A percentile compares a stretch with the other conserved stretches of the same genome.
These are phyloP conservation scores for Nitzschia sp. DNA, from an alignment of 108 stramenopile genomes.

Conservation along the genomic window DNA sequence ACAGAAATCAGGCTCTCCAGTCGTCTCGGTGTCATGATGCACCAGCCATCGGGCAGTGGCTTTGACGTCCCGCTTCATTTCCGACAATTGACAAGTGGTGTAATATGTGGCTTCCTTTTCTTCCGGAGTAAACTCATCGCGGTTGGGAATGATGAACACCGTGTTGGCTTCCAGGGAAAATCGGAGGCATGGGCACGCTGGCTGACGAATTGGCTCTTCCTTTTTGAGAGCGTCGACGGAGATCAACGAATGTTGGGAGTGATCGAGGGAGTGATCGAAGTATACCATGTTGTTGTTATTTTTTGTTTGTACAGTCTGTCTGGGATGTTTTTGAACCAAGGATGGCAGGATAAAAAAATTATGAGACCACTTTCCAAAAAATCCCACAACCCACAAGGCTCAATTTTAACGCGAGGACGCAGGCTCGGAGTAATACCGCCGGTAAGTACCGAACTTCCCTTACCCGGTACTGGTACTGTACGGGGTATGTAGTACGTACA, in stretches of 20 bases:
- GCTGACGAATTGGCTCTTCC: conserved; percentile 2
- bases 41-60: conserved; percentile 4
- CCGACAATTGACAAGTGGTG: not conserved
- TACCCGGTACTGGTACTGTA: too few relatives aligned
- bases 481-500: too few relatives aligned
- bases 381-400: too few relatives aligned
- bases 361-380: too few relatives aligned
- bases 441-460: too few relatives aligned
- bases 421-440: too few relatives aligned
- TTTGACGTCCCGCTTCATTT: not conserved
- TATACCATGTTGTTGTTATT: conserved; percentile 15
- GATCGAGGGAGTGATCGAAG: not conserved
- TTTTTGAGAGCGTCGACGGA: not conserved
- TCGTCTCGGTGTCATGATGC: not conserved
- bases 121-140: not conserved
- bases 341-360: too few relatives aligned
- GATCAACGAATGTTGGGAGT: not conserved
- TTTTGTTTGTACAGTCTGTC: too few relatives aligned
- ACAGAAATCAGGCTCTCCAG: conserved; percentile 2
- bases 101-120: conserved; percentile 4
- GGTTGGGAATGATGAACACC: not conserved
- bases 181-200: conserved; percentile 13
- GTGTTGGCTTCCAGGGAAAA: not conserved
- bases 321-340: too few relatives aligned
- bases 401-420: too few relatives aligned